Evolutionary conservation across 2,329 filamentous ascomycete genomes (phyloP).

Genomic region (Fusarium sterilihyphosum): DNA sequence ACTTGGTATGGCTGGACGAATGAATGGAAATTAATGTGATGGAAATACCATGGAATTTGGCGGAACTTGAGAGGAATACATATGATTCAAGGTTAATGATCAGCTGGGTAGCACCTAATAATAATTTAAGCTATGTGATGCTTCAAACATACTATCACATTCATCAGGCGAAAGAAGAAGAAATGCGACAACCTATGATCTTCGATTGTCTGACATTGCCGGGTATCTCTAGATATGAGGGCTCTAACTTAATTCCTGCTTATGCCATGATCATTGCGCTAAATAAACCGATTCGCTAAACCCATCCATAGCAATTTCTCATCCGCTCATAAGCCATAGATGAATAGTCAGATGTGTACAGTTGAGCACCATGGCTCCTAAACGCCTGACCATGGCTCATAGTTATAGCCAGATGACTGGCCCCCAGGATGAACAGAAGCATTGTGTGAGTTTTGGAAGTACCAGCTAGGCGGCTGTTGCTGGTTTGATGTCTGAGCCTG

Average conservation of each 20-base stretch:
- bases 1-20: background rate
- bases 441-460: slow-evolving; percentile 39
- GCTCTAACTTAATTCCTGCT: background rate
- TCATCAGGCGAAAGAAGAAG: background rate
- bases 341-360: background rate
- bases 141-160: background rate
- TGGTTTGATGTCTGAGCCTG: slow-evolving; percentile 30
- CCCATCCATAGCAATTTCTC: background rate
- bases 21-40: background rate
- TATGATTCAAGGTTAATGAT: slow-evolving; percentile 4
- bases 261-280: background rate
- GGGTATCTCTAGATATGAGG: slow-evolving; percentile 17
- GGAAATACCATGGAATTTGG: slow-evolving; percentile 21
- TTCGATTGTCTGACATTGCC: background rate
- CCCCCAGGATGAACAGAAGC: slow-evolving; percentile 27
- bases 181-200: background rate
- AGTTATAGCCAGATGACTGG: slow-evolving; percentile 42
- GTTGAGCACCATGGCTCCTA: background rate
- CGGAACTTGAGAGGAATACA: background rate
- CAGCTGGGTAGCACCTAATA: background rate
- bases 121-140: background rate
- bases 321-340: background rate
- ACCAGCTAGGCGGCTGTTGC: slow-evolving; percentile 39
- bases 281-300: background rate
- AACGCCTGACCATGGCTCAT: slow-evolving; percentile 34